Percentiles rank a stretch among this genome's conserved stretches.
phyloP scores from a whole-genome alignment of 768 basidiomycete species.

The Lyophyllum atratum region DNA sequence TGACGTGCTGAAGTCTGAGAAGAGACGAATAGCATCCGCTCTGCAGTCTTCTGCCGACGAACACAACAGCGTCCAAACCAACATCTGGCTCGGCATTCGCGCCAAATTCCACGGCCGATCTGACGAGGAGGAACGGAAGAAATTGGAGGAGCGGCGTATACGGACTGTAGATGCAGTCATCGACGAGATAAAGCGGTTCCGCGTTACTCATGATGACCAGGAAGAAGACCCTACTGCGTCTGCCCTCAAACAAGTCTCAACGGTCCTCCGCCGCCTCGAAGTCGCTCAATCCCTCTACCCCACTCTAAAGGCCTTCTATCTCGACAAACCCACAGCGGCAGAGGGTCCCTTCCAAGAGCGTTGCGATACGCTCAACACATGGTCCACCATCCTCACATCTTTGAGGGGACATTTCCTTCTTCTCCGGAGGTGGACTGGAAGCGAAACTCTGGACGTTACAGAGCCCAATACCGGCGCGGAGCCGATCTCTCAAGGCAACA shows the following conservation, averaged over 20 bases:
- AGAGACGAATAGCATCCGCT: conserved; percentile 85
- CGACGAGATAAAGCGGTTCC: conserved; percentile 81
- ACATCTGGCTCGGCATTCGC: conserved; percentile 89
- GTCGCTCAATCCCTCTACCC: conserved; percentile 88
- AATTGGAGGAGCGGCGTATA: conserved; percentile 81
- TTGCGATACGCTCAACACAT: conserved; percentile 87
- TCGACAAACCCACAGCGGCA: conserved; percentile 74
- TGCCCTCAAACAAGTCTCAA: conserved; percentile 63
- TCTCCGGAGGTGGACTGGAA: conserved; percentile 92
- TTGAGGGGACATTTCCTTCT: conserved; percentile 80
- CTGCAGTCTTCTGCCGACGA: conserved; percentile 70
- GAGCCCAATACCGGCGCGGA: conserved; percentile 75
- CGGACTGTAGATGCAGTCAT: conserved; percentile 81
- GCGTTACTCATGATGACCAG: conserved; percentile 41
- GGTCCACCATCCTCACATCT: conserved; percentile 87
- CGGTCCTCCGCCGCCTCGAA: conserved; percentile 74
- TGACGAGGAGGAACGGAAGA: conserved; percentile 79
- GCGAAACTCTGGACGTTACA: conserved; percentile 86
- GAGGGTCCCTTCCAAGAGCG: conserved; percentile 74
- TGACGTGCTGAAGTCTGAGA: conserved; percentile 94
- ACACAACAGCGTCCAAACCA: conserved; percentile 64
- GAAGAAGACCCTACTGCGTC: conserved; percentile 40
- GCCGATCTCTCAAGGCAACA: conserved; percentile 36
- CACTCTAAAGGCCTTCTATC: conserved; percentile 73
- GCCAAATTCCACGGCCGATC: conserved; percentile 82